A percentile compares a stretch with the other conserved stretches of the same genome.
Conservation (phyloP, 352 stramenopile genomes). For the Globisporangium nunn region DNA sequence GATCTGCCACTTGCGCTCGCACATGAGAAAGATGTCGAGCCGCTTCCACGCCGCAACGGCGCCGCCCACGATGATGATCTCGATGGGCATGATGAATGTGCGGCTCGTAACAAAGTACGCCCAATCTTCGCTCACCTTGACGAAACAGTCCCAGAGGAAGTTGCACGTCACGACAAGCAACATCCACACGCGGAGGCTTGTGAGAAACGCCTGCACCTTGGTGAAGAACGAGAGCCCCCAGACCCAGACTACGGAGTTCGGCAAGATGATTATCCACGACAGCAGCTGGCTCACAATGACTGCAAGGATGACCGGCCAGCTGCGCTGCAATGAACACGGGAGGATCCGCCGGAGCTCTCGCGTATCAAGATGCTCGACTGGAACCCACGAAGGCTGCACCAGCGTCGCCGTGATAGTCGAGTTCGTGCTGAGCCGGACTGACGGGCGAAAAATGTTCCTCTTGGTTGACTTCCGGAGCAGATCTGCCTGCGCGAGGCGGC, state of each 20-base stretch:
- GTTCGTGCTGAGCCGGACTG: background rate
- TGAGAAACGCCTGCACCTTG: conserved; percentile 40
- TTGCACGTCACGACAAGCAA: conserved; percentile 30
- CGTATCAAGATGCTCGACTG: conserved; percentile 9
- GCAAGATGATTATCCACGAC: conserved; percentile 53
- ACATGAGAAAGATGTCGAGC: conserved; percentile 20
- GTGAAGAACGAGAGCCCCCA: conserved; percentile 24
- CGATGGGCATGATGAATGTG: conserved; percentile 20
- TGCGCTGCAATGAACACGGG: conserved; percentile 37
- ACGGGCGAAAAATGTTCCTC: background rate
- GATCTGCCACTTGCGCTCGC: conserved; percentile 20
- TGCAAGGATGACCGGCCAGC: conserved; percentile 23
- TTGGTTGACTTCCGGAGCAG: background rate
- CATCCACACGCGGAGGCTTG: conserved; percentile 27
- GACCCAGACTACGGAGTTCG: conserved; percentile 42
- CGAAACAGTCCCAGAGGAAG: conserved; percentile 23
- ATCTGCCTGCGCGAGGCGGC: conserved; percentile 4
- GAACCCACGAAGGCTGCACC: conserved; percentile 10
- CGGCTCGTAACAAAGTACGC: conserved; percentile 21
- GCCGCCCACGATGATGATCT: conserved; percentile 19
- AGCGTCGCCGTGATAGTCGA: conserved; percentile 1
- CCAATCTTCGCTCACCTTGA: conserved; percentile 28
- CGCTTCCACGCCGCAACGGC: conserved; percentile 11
- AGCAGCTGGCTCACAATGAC: conserved; percentile 24
- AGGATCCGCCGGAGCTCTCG: conserved; percentile 10